Percentiles rank a stretch among this genome's conserved stretches.
These are phyloP conservation scores for Galerina marginata DNA, from an alignment of 768 basidiomycete genomes.

Conservation along the genomic window DNA sequence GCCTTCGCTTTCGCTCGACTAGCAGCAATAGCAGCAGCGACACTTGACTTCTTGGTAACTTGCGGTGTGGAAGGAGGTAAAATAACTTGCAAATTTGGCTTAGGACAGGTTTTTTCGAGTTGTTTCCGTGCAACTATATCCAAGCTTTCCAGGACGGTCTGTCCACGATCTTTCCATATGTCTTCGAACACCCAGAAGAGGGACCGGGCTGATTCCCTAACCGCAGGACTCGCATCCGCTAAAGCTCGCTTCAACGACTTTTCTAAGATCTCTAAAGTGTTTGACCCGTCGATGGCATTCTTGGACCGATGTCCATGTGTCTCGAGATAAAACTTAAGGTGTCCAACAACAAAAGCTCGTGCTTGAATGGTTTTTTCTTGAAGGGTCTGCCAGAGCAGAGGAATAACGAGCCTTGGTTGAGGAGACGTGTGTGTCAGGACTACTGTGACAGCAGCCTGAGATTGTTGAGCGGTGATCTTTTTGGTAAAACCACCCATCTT, in stretches of 20 bases:
- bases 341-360: constrained; percentile 66
- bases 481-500: constrained; percentile 92
- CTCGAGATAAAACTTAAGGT: constrained; percentile 79
- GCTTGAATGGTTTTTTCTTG: constrained; percentile 85
- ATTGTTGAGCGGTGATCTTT: constrained; percentile 86
- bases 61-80: constrained; percentile 58
- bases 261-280: constrained; percentile 75
- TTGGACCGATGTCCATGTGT: constrained; percentile 71
- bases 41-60: constrained; percentile 74
- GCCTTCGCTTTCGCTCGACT: constrained; percentile 88
- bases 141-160: constrained; percentile 63
- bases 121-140: constrained; percentile 78
- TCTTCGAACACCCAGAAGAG: constrained; percentile 83
- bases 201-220: constrained; percentile 72
- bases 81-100: constrained; percentile 47
- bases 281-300: constrained; percentile 68
- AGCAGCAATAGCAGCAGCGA: constrained; percentile 88
- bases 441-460: constrained; percentile 72
- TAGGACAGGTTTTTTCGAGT: constrained; percentile 84
- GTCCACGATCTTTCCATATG: constrained; percentile 78
- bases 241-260: constrained; percentile 75
- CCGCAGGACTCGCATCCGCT: constrained; percentile 78
- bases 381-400: constrained; percentile 68
- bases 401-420: constrained; percentile 70
- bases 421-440: constrained; percentile 74